Conservation (phyloP, 2,329 filamentous ascomycete species). For the Diaporthe ilicicola region DNA sequence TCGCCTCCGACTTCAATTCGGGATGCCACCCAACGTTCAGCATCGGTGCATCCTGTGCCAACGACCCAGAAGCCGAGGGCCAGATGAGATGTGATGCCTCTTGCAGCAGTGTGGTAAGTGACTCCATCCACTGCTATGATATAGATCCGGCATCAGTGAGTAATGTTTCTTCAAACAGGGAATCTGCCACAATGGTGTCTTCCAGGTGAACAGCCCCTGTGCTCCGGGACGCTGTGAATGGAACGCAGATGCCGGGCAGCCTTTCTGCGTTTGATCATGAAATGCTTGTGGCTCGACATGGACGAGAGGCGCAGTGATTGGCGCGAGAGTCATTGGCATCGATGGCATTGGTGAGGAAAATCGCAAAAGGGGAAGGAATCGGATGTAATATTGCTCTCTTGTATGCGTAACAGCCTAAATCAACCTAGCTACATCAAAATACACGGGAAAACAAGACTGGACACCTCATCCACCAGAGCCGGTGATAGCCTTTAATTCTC, state of each 20-base stretch:
- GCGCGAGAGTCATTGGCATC: background rate
- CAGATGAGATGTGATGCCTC: slow-evolving; percentile 8
- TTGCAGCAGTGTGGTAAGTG: background rate
- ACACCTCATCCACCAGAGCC: background rate
- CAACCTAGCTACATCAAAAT: background rate
- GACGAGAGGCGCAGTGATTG: background rate
- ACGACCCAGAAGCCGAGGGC: background rate
- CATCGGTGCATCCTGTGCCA: background rate
- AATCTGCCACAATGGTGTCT: background rate
- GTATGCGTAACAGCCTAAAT: background rate
- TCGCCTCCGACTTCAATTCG: background rate
- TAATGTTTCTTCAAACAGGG: background rate
- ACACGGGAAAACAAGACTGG: background rate
- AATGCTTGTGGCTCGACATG: background rate
- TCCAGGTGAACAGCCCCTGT: background rate
- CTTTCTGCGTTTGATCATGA: slow-evolving; percentile 1
- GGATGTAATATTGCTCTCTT: background rate
- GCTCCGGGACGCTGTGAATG: background rate
- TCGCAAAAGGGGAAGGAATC: background rate
- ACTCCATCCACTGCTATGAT: background rate
- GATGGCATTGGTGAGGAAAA: background rate
- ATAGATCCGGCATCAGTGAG: background rate
- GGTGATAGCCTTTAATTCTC: background rate
- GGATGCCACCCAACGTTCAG: background rate
- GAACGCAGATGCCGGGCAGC: background rate